Evolutionary conservation across 2,329 filamentous ascomycete genomes (phyloP).

Genomic region (Zymoseptoria crescenta): DNA sequence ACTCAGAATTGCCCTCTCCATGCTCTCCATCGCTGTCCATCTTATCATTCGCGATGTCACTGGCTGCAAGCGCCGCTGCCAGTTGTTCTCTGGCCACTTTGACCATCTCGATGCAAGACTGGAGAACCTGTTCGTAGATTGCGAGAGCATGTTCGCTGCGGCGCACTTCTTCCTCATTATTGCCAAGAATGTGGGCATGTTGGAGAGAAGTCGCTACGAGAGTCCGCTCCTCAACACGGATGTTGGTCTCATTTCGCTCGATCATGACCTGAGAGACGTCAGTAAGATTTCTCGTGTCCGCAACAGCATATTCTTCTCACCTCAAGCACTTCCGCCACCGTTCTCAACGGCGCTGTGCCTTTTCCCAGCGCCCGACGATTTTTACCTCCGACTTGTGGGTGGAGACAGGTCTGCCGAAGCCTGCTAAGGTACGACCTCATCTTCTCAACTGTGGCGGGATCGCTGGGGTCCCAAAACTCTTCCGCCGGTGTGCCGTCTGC

Average conservation of each 20-base stretch:
- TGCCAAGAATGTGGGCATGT: slow-evolving; percentile 71
- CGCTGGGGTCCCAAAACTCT: slow-evolving; percentile 58
- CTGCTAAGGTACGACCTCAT: slow-evolving; percentile 76
- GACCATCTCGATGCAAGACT: slow-evolving; percentile 44
- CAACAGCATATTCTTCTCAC: slow-evolving; percentile 21
- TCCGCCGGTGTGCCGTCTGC: slow-evolving; percentile 53
- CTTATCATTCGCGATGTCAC: slow-evolving; percentile 7
- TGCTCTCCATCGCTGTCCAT: slow-evolving; percentile 33
- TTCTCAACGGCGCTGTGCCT: slow-evolving; percentile 61
- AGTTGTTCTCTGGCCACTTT: slow-evolving; percentile 58
- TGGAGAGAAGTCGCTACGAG: slow-evolving; percentile 59
- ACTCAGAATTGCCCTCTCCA: slow-evolving; percentile 30
- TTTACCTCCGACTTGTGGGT: slow-evolving; percentile 69
- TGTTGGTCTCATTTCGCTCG: slow-evolving; percentile 64
- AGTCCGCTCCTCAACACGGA: slow-evolving; percentile 61
- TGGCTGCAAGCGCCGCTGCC: slow-evolving; percentile 37
- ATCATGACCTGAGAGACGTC: slow-evolving; percentile 56
- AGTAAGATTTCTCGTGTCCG: background rate
- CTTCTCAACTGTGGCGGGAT: slow-evolving; percentile 49
- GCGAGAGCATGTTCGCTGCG: slow-evolving; percentile 57
- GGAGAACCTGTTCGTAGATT: slow-evolving; percentile 54
- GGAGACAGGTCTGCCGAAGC: slow-evolving; percentile 74
- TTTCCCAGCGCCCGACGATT: slow-evolving; percentile 56
- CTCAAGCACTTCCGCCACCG: slow-evolving; percentile 77
- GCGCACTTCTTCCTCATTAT: slow-evolving; percentile 50